These are phyloP conservation scores for Solanum chmielewskii DNA, from an alignment of 257 asterid species.

Conservation along the genomic window DNA sequence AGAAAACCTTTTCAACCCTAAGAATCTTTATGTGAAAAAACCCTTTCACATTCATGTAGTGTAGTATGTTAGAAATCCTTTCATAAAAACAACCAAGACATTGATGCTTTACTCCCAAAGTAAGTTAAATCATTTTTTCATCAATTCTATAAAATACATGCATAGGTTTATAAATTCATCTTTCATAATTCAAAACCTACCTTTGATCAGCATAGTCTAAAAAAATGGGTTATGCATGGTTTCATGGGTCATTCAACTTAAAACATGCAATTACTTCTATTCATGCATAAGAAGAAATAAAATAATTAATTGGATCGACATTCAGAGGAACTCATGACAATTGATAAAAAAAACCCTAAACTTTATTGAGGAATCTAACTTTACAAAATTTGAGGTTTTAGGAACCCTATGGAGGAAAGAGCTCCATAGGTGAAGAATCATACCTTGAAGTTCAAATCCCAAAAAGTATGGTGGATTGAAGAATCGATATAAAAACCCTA, in stretches of 20 bases:
- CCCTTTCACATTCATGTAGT: neutral
- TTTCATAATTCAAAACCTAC: neutral
- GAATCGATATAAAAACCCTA: neutral
- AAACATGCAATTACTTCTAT: neutral
- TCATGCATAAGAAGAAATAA: neutral
- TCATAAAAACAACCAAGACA: neutral
- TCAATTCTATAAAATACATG: neutral
- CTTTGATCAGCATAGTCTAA: neutral
- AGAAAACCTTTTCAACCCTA: neutral
- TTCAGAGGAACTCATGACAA: neutral
- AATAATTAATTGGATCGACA: neutral
- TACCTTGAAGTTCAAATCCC: neutral
- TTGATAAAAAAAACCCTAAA: neutral
- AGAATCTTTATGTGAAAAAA: neutral
- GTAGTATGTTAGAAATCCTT: neutral
- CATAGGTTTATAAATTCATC: too few species aligned
- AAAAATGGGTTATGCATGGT: neutral
- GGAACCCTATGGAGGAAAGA: neutral
- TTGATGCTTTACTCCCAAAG: too few species aligned
- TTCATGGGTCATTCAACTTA: neutral
- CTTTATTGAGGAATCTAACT: neutral
- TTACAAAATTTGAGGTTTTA: neutral
- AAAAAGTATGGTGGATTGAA: too few species aligned
- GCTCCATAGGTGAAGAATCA: neutral
- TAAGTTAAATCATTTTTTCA: too few species aligned